phyloP scores from a whole-genome alignment of 208 protist species.

The Leishmania gerbilli region DNA sequence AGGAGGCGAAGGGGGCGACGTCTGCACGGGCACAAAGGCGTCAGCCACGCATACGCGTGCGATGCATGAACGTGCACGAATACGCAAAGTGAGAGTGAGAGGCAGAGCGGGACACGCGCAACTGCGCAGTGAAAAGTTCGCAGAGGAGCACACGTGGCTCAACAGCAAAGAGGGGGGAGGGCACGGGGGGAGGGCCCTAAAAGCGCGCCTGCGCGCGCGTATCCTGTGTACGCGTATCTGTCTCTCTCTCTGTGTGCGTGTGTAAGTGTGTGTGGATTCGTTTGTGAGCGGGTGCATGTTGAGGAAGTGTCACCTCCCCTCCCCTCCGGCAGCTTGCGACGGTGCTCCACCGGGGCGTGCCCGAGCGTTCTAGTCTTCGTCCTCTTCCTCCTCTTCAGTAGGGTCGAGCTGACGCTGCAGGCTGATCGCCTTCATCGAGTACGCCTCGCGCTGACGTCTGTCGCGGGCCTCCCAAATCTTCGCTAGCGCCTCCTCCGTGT shows the following conservation, averaged over 20 bases:
- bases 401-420: conserved; percentile 39
- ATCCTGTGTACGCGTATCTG: neutral
- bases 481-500: conserved; percentile 68
- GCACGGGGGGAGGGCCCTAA: too few species aligned
- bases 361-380: conserved; percentile 18
- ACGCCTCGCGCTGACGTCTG: conserved; percentile 41
- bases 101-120: neutral
- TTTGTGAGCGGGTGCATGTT: neutral
- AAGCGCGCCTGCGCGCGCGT: neutral
- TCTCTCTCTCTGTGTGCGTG: too few species aligned
- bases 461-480: conserved; percentile 78
- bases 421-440: conserved; percentile 48
- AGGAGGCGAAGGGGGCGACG: too few species aligned
- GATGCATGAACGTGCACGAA: neutral
- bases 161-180: neutral
- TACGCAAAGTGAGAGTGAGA: neutral
- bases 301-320: neutral
- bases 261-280: too few species aligned
- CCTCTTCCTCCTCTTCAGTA: conserved; percentile 61
- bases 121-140: neutral
- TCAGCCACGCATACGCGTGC: neutral
- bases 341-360: neutral
- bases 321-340: neutral
- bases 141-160: neutral
- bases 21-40: neutral